These are phyloP conservation scores for Fusarium poae DNA, from an alignment of 2,329 filamentous ascomycete species.

Conservation along the genomic window DNA sequence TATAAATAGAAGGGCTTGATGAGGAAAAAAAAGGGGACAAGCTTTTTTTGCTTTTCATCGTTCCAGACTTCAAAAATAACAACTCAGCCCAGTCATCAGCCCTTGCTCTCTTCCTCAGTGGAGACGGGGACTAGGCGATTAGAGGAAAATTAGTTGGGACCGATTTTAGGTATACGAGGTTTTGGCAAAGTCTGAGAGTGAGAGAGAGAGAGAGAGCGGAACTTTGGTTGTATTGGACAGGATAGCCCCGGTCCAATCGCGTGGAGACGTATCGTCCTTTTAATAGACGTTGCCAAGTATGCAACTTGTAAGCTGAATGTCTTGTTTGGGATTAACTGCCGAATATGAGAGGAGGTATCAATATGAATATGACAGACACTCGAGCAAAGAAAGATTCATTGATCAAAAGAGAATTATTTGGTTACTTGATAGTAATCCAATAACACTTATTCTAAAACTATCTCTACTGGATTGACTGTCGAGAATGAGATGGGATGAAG, in stretches of 20 bases:
- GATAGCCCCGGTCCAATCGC: slow-evolving; percentile 9
- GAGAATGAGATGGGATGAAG: slow-evolving; percentile 15
- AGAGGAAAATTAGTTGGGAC: slow-evolving; percentile 29
- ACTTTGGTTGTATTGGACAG: slow-evolving; percentile 12
- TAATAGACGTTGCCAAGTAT: slow-evolving; percentile 17
- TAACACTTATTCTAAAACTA: slow-evolving; percentile 11
- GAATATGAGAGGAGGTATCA: neutral
- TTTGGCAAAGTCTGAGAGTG: neutral
- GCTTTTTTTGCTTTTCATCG: neutral
- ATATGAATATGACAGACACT: too few species aligned
- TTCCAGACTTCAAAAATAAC: slow-evolving; percentile 24
- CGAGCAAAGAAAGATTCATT: neutral
- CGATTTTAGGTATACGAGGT: slow-evolving; percentile 32
- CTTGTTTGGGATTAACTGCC: neutral
- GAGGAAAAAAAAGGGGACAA: neutral
- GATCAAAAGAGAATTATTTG: neutral
- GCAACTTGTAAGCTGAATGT: slow-evolving; percentile 2
- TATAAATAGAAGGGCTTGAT: slow-evolving; percentile 7
- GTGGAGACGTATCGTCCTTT: slow-evolving; percentile 3
- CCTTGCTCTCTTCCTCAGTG: neutral
- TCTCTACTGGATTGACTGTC: slow-evolving; percentile 8
- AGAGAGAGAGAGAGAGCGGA: neutral
- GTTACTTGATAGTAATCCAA: neutral
- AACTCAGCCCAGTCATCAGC: neutral
- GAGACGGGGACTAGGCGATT: slow-evolving; percentile 6